A percentile compares a stretch with the other conserved stretches of the same genome.
These are phyloP conservation scores for Mucor lusitanicus DNA, from an alignment of 371 early-diverging fungal species.

Conservation along the genomic window DNA sequence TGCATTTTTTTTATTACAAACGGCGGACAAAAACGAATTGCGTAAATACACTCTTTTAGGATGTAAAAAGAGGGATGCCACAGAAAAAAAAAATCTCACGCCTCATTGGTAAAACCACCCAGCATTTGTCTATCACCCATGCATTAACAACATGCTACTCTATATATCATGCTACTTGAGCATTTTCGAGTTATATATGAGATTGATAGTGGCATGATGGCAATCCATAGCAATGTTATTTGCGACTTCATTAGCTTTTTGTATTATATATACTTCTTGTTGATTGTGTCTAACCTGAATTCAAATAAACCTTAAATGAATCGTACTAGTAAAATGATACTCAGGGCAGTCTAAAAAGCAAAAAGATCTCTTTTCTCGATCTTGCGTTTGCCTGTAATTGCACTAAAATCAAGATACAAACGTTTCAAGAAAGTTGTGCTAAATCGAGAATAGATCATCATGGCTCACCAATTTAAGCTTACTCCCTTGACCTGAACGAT, in stretches of 20 bases:
- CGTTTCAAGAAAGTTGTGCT: not conserved
- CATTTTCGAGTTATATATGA: too few species aligned
- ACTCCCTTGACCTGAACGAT: not conserved
- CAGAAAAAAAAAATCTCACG: not conserved
- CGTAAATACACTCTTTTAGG: not conserved
- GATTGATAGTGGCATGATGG: too few species aligned
- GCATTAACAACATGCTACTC: not conserved
- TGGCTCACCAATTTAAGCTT: not conserved
- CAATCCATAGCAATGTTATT: too few species aligned
- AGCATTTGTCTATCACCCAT: not conserved
- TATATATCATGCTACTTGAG: not conserved
- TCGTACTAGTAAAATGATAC: not conserved
- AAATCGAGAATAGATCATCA: not conserved
- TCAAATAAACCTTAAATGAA: too few species aligned
- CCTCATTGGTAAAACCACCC: not conserved
- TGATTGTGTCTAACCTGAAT: too few species aligned
- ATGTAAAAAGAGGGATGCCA: not conserved
- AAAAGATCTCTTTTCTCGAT: not conserved
- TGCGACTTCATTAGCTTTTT: too few species aligned
- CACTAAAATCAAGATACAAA: not conserved
- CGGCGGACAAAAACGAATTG: not conserved
- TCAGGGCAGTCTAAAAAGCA: not conserved
- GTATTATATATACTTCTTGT: too few species aligned
- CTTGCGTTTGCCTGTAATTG: not conserved
- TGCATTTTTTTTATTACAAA: not conserved